Evolutionary conservation across 2,329 filamentous ascomycete species (phyloP).

Genomic region (Fusarium hostae): DNA sequence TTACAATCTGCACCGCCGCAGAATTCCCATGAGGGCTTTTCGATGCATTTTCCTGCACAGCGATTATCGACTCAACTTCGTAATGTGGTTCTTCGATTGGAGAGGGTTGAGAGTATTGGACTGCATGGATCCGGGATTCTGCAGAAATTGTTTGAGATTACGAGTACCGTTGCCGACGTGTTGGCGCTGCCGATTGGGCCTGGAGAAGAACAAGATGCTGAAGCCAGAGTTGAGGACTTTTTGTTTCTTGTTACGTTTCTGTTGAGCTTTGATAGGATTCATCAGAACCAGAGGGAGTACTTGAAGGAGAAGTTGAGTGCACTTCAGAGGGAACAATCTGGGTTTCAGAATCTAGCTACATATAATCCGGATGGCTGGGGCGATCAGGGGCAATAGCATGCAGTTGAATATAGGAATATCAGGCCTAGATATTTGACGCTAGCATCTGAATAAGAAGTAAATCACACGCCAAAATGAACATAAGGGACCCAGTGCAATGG

Average conservation of each 20-base stretch:
- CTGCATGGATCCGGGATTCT: conserved; percentile 68
- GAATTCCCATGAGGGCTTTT: conserved; percentile 51
- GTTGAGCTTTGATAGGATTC: conserved; percentile 61
- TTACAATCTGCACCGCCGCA: conserved; percentile 49
- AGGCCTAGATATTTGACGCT: no score
- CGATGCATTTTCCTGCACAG: conserved; percentile 53
- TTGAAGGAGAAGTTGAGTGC: conserved; percentile 53
- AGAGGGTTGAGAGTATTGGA: conserved; percentile 57
- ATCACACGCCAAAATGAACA: conserved; percentile 1
- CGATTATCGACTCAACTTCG: conserved; percentile 53
- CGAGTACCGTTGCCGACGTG: conserved; percentile 68
- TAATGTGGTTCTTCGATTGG: conserved; percentile 49
- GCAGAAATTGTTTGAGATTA: conserved; percentile 69
- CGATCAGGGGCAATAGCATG: neutral
- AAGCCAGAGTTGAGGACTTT: conserved; percentile 63
- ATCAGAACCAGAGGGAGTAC: conserved; percentile 56
- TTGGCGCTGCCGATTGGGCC: conserved; percentile 60
- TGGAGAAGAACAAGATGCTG: conserved; percentile 54
- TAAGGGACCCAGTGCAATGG: neutral
- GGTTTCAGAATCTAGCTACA: conserved; percentile 15
- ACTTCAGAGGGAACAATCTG: conserved; percentile 39
- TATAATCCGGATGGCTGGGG: conserved; percentile 2
- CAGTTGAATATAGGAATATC: neutral
- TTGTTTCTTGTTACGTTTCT: conserved; percentile 63
- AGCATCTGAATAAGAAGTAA: neutral